Conservation (phyloP, 78 protist species). For the Ministeria vibrans region DNA sequence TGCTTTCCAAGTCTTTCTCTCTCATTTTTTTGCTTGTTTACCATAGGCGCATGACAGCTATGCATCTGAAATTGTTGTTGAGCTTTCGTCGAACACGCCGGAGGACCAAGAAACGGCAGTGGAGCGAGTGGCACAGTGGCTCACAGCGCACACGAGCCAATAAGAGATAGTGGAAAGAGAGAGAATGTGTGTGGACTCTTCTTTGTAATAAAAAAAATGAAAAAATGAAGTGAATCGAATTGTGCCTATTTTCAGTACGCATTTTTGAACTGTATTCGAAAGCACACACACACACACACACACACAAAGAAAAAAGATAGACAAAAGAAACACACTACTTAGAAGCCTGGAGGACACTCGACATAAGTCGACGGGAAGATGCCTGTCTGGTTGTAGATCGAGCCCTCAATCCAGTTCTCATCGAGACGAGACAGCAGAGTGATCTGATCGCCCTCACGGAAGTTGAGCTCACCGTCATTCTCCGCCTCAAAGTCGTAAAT, state of each 20-base stretch:
- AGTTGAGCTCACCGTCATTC: conserved; percentile 3
- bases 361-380: conserved; percentile 5
- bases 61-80: background rate
- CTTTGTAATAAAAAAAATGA: background rate
- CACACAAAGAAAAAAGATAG: background rate
- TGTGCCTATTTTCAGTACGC: too few species aligned
- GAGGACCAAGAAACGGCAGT: too few species aligned
- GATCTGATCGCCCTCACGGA: conserved; percentile 3
- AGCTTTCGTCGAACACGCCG: too few species aligned
- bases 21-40: background rate
- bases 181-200: background rate
- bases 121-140: too few species aligned
- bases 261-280: background rate
- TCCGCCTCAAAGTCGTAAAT: conserved; percentile 11
- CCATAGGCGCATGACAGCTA: background rate
- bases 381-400: background rate
- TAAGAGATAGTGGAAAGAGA: too few species aligned
- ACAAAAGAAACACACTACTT: background rate
- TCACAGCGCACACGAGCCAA: too few species aligned
- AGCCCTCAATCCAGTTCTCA: conserved; percentile 20
- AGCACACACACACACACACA: background rate
- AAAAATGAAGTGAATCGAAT: too few species aligned
- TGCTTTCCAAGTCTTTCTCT: background rate
- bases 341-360: background rate
- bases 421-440: background rate